These are phyloP conservation scores for Aspergillus ibericus DNA, from an alignment of 2,329 filamentous ascomycete species.

Conservation along the genomic window DNA sequence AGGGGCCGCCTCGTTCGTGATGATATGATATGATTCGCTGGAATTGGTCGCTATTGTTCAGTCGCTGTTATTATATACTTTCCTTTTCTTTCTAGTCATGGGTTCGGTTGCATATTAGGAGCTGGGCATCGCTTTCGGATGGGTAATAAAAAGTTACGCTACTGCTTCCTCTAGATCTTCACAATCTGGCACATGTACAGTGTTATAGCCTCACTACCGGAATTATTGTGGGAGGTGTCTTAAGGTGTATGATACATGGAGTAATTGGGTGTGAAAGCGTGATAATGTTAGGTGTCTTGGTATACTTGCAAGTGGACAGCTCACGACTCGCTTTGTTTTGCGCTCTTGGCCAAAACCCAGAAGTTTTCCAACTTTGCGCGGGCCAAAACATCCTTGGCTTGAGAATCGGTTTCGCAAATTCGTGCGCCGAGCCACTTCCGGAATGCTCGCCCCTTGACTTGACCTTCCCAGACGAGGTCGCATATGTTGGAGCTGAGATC, in stretches of 20 bases:
- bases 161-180: not conserved
- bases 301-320: not conserved
- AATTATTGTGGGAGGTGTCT: not conserved
- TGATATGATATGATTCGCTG: not conserved
- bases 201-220: not conserved
- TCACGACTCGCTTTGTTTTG: slow-evolving; percentile 40
- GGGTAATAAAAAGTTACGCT: slow-evolving; percentile 3
- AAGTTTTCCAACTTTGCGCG: slow-evolving; percentile 92
- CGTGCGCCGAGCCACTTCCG: slow-evolving; percentile 79
- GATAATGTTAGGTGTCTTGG: not conserved
- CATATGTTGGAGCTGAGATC: slow-evolving; percentile 83
- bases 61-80: not conserved
- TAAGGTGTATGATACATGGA: not conserved
- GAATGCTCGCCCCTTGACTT: slow-evolving; percentile 76
- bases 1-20: slow-evolving; percentile 32
- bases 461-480: slow-evolving; percentile 84
- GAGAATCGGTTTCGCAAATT: slow-evolving; percentile 88
- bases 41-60: slow-evolving; percentile 13
- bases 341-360: slow-evolving; percentile 82
- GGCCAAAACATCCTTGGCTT: slow-evolving; percentile 76
- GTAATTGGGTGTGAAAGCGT: not conserved
- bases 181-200: not conserved
- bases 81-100: slow-evolving; percentile 3
- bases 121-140: slow-evolving; percentile 11
- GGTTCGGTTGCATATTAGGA: slow-evolving; percentile 23